Base-by-base conservation (phyloP, 2,329 filamentous ascomycete genomes). In the Dactylellina leptospora region DNA sequence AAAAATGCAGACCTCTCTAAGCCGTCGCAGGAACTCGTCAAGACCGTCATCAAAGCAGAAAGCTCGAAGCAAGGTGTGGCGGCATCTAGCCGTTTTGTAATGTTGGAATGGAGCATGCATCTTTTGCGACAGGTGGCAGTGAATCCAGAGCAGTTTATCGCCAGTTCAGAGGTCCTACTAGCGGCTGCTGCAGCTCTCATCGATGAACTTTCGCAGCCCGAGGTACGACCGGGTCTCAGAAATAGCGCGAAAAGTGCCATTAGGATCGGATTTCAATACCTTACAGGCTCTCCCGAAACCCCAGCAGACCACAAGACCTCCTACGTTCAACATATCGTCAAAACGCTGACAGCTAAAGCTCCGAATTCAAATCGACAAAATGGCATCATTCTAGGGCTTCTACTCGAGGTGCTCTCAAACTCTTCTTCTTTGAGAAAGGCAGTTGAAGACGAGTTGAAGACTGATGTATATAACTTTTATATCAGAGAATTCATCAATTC, bases 391-490 rank as follows among this genome's bases (percentile, higher is more conserved):
- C 84, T 99, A 0, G 95, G 95, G 16, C 86, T 96, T 53, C 85
- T 99, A 75, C 91, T 92, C 45, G 93, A 93, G 4, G 93, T 97
- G 6, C 92, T 89, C 78, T 87, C 89, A 40, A 88, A 93, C 59
- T 85, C 93, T 59, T 81, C 85, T 2, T 80, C 85, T 71, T 84
- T 87, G 51, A 89, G 87, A 77, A 80, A 85, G 3, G 79, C 87
- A 27, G 79, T 97, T 51, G 84, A 87, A 64, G 81, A 82, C 45
- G 66, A 63, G 27, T 83, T 86, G 69, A 96, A 93, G 81, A 81
- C 86, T 44, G 84, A 89, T 54, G 91, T 93, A 78, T 88, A 92
- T 79, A 83, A 87, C 4, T 99, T 93, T 79, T 97, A 96, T 79
- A 84, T 86, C 11, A 88, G 95, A 75, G 93, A 97, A 77, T 85